Percentiles rank a stretch among this genome's conserved stretches.
Conservation (phyloP, 139 green algal species). For the Pleodorina starrii region DNA sequence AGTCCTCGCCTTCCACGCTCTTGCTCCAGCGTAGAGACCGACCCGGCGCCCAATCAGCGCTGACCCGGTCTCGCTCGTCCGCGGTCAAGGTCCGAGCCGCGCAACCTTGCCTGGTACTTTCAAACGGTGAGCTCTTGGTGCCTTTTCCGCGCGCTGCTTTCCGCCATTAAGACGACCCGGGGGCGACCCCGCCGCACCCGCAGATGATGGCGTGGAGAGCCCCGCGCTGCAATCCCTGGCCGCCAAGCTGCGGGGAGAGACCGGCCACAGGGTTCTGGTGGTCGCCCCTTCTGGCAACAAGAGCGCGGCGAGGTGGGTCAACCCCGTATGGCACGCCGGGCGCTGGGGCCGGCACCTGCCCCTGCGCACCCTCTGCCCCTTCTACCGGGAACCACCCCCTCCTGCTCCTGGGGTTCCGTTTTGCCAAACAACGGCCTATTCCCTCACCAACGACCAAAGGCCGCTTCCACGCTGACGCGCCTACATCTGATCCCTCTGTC, state of each 20-base stretch:
- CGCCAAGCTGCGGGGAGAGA: not conserved
- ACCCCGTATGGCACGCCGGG: not conserved
- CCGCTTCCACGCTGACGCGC: not conserved
- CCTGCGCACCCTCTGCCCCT: not conserved
- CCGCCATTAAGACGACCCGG: not conserved
- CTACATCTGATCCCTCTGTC: not conserved
- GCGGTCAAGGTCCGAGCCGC: not conserved
- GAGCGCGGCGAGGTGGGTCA: constrained; percentile 21
- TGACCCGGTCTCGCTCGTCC: not conserved
- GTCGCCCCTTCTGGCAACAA: constrained; percentile 33
- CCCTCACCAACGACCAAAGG: no score
- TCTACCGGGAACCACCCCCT: not conserved
- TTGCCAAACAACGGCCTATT: no score
- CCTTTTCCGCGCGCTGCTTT: not conserved
- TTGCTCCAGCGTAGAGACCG: not conserved
- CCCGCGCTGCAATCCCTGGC: constrained; percentile 13
- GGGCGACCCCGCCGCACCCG: not conserved
- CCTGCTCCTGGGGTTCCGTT: not conserved
- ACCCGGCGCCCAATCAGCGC: not conserved
- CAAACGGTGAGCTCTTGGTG: not conserved
- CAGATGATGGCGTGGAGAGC: constrained; percentile 40
- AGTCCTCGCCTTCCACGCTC: not conserved
- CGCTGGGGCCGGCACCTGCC: no score
- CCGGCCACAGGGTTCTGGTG: not conserved
- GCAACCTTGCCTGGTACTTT: constrained; percentile 20